Base-by-base conservation (phyloP, 106 monocot genomes). In the Agapanthus africanus region DNA sequence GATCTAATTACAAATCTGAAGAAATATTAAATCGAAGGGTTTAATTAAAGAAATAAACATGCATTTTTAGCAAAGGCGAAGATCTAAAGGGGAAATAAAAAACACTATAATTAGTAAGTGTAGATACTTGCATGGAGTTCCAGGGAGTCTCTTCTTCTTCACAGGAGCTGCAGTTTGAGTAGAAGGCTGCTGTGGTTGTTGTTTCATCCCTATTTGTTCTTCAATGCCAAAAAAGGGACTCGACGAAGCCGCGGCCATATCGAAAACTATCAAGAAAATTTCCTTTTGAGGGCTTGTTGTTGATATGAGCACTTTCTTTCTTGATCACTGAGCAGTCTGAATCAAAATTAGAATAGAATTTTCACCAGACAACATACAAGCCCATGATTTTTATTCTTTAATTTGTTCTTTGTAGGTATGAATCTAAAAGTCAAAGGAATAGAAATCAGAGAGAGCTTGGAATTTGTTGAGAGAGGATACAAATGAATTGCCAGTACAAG, bases 101-200 rank as follows among this genome's bases (percentile, higher is more conserved):
- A 63, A 35, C 10, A 16, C 46, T 47, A 47, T 66, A 42, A 40
- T 23, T 3, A 11, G 30, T 61, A 30, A 11, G 13, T 72, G 1
- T 3, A 74, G 82, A 66, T 68, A 86, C 86, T 86, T 86, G 79
- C 86, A 67, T 86, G 86, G 82, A 36, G 65, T 86, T 82, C 86
- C 86, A 0, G 82, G 79, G 32, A 76, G 79, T 42, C 82, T 79
- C 37, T 62, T 79, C 67, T 86, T 86, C 76, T 86, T 86, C 62
- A 15, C 68, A 21, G 87, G 77, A 25, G 76, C 40, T 52, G 57
- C 69, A 2, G 47, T 9, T 11, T 47, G 49, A 68, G 67, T 3
- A 4, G 57, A 28, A 52, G 71, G 57, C 13, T 42, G 46, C 46
- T 46, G 67, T 18, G 37, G 65, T 38, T 65, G 65, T 39, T 75